A percentile compares a stretch with the other conserved stretches of the same genome.
These are phyloP conservation scores for Daldinia eschscholtzii DNA, from an alignment of 2,329 filamentous ascomycete genomes.

Conservation along the genomic window DNA sequence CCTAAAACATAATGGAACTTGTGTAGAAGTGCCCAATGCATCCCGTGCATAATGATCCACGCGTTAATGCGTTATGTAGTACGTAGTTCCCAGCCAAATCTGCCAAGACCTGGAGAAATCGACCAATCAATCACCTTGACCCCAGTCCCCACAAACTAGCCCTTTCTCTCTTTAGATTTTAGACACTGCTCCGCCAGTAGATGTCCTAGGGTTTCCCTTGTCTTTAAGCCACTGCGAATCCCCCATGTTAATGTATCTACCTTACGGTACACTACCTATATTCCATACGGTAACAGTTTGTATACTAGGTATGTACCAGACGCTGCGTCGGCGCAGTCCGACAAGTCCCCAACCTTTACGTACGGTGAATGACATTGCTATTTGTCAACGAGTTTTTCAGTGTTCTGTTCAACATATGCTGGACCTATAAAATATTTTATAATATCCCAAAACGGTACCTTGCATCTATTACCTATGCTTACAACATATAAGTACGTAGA, in stretches of 20 bases:
- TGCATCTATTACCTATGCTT: conserved; percentile 13
- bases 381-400: conserved; percentile 21
- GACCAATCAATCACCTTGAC: conserved; percentile 38
- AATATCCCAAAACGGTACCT: conserved; percentile 19
- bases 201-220: conserved; percentile 13
- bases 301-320: conserved; percentile 9
- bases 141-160: conserved; percentile 36
- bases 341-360: conserved; percentile 26
- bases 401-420: conserved; percentile 5
- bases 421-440: conserved; percentile 9
- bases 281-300: background rate
- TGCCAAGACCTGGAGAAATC: conserved; percentile 40
- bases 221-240: conserved; percentile 15
- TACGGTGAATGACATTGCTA: conserved; percentile 26
- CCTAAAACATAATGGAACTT: conserved; percentile 2
- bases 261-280: too few species aligned
- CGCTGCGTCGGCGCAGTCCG: conserved; percentile 27
- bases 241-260: background rate
- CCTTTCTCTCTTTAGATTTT: conserved; percentile 11
- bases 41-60: conserved; percentile 14
- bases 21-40: conserved; percentile 4
- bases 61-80: conserved; percentile 13
- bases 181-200: conserved; percentile 11
- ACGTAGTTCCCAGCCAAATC: conserved; percentile 19
- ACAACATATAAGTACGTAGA: conserved; percentile 2